Conservation (phyloP, 225 moss, liverwort and hornwort genomes). For the Sphagnum tenellum region DNA sequence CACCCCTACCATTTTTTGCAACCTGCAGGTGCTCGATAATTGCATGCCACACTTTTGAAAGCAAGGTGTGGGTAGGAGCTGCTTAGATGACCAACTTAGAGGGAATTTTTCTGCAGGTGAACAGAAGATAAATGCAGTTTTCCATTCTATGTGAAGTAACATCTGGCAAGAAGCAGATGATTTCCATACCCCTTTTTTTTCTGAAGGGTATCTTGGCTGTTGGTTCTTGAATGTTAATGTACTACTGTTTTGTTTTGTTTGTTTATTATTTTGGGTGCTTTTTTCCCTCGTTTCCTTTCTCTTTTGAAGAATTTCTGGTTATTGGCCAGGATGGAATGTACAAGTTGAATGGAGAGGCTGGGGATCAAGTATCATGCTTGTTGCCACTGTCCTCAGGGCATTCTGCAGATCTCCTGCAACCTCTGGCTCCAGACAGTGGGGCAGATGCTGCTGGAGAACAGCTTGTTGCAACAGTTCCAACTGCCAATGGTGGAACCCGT, state of each 20-base stretch:
- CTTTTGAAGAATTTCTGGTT: background rate
- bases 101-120: no score
- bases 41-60: no score
- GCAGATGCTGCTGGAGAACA: slow-evolving; percentile 46
- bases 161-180: no score
- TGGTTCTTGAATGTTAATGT: no score
- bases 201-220: no score
- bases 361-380: slow-evolving; percentile 73
- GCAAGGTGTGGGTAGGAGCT: no score
- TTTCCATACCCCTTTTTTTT: no score
- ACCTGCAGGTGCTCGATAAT: no score
- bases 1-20: no score
- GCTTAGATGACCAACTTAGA: no score
- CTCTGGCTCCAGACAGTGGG: slow-evolving; percentile 37
- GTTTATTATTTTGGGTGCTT: background rate
- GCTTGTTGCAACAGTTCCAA: slow-evolving; percentile 83
- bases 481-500: slow-evolving; percentile 90
- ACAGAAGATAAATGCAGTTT: no score
- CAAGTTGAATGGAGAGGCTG: slow-evolving; percentile 58
- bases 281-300: background rate
- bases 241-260: background rate
- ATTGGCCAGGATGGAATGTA: slow-evolving; percentile 42
- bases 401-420: slow-evolving; percentile 49
- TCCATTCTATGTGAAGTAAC: no score
- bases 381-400: slow-evolving; percentile 55